Percentiles rank a stretch among this genome's conserved stretches.
phyloP scores from a whole-genome alignment of 805 yeast species.

The Wickerhamomyces silvicola region DNA sequence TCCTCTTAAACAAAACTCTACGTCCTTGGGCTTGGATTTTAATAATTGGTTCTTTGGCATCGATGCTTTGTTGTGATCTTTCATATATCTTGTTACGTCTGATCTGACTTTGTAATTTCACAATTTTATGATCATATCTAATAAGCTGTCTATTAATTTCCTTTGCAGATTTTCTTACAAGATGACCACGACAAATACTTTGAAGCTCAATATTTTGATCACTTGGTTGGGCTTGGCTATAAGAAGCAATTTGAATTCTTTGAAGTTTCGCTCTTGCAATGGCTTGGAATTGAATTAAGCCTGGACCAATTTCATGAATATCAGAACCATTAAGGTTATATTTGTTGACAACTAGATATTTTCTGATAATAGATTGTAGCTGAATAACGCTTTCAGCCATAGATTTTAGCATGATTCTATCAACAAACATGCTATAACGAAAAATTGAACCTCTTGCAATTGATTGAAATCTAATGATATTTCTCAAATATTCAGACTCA shows the following conservation, averaged over 20 bases:
- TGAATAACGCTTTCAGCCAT: slow-evolving; percentile 43
- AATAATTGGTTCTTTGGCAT: slow-evolving; percentile 14
- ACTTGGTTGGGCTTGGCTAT: slow-evolving; percentile 7
- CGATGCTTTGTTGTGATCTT: slow-evolving; percentile 2
- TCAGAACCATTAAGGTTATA: slow-evolving; percentile 23
- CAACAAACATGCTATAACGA: slow-evolving; percentile 59
- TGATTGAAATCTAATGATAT: slow-evolving; percentile 55
- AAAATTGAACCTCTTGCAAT: slow-evolving; percentile 61
- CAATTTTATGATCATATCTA: slow-evolving; percentile 11
- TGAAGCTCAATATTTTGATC: slow-evolving; percentile 28
- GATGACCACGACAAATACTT: slow-evolving; percentile 35
- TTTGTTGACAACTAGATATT: slow-evolving; percentile 28
- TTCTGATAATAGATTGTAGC: slow-evolving; percentile 48
- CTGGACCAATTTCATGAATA: slow-evolving; percentile 12
- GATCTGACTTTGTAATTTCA: slow-evolving; percentile 13
- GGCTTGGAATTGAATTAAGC: slow-evolving; percentile 29
- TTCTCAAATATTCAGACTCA: slow-evolving; percentile 17
- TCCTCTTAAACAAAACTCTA: slow-evolving; percentile 23
- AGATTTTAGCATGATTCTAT: slow-evolving; percentile 53
- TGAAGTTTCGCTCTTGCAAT: slow-evolving; percentile 26
- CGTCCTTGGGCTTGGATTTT: slow-evolving; percentile 33
- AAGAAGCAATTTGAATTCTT: slow-evolving; percentile 7
- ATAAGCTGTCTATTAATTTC: slow-evolving; percentile 10
- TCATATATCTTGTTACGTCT: slow-evolving; percentile 7
- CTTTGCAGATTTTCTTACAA: slow-evolving; percentile 22